A percentile compares a stretch with the other conserved stretches of the same genome.
Conservation (phyloP, 371 early-diverging fungal genomes). For the Mucor ambiguus region DNA sequence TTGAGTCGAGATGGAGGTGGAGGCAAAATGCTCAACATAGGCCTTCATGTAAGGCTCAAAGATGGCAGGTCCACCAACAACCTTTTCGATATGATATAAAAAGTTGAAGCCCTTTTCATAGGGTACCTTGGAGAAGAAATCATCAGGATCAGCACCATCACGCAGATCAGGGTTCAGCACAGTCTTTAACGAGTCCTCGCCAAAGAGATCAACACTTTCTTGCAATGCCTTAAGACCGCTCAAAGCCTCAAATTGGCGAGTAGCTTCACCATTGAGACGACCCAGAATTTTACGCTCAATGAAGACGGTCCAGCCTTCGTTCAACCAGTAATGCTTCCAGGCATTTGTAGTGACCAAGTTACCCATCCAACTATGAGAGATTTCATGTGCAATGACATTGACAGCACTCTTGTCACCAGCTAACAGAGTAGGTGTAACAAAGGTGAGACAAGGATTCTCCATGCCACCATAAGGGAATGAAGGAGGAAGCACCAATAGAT, state of each 20-base stretch:
- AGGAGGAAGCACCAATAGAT: conserved; percentile 82
- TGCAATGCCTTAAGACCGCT: conserved; percentile 76
- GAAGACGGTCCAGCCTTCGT: conserved; percentile 96
- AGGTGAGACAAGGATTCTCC: conserved; percentile 97
- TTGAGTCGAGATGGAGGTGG: conserved; percentile 83
- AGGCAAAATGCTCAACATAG: conserved; percentile 83
- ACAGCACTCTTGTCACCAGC: conserved; percentile 91
- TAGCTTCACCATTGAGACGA: conserved; percentile 81
- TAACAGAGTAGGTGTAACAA: conserved; percentile 86
- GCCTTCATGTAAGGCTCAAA: conserved; percentile 87
- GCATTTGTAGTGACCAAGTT: conserved; percentile 90
- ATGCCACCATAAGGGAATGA: conserved; percentile 96
- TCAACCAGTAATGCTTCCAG: conserved; percentile 94
- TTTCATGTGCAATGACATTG: conserved; percentile 96
- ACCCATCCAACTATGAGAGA: conserved; percentile 97
- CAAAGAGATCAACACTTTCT: conserved; percentile 81
- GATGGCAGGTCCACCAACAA: conserved; percentile 81
- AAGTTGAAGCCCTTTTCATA: conserved; percentile 94
- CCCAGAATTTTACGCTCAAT: conserved; percentile 91
- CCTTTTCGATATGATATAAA: conserved; percentile 88
- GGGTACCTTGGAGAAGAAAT: conserved; percentile 89
- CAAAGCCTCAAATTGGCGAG: conserved; percentile 85
- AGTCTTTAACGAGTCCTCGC: conserved; percentile 75
- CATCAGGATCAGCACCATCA: conserved; percentile 89
- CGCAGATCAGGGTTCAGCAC: conserved; percentile 77